Conservation (phyloP, 805 yeast genomes). For the Komagataella ulmi region DNA sequence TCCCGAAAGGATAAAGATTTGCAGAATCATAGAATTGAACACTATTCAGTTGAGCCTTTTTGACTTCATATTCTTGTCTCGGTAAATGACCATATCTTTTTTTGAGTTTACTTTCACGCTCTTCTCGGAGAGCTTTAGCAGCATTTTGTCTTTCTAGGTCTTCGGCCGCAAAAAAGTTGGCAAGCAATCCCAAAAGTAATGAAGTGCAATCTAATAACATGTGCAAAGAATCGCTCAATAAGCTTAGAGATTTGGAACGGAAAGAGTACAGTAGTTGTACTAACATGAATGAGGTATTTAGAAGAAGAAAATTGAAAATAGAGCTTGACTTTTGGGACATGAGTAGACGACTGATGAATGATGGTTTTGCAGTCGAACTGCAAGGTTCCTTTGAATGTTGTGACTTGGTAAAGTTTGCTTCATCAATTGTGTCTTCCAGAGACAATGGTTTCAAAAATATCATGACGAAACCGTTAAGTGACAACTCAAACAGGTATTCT, state of each 20-base stretch:
- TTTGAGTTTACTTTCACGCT: not conserved
- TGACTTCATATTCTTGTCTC: not conserved
- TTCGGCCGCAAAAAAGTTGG: slow-evolving; percentile 39
- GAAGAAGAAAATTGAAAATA: slow-evolving; percentile 72
- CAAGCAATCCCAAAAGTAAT: slow-evolving; percentile 75
- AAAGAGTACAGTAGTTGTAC: slow-evolving; percentile 86
- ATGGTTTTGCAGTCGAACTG: not conserved
- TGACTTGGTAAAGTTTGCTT: not conserved
- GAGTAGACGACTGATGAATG: slow-evolving; percentile 20
- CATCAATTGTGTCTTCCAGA: not conserved
- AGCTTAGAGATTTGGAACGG: slow-evolving; percentile 82
- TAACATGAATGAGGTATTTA: slow-evolving; percentile 89
- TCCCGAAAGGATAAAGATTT: slow-evolving; percentile 75
- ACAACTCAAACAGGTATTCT: not conserved
- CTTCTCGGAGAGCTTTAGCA: not conserved
- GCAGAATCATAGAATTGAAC: slow-evolving; percentile 20
- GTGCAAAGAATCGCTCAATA: slow-evolving; percentile 86
- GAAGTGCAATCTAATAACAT: slow-evolving; percentile 95
- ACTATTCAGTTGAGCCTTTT: not conserved
- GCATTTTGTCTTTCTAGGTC: slow-evolving; percentile 3
- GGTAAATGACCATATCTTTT: not conserved
- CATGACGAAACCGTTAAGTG: not conserved
- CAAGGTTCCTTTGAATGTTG: not conserved
- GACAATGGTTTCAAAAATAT: not conserved
- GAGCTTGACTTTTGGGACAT: slow-evolving; percentile 65